phyloP scores from a whole-genome alignment of 805 yeast species.

The Candida boleticola region DNA sequence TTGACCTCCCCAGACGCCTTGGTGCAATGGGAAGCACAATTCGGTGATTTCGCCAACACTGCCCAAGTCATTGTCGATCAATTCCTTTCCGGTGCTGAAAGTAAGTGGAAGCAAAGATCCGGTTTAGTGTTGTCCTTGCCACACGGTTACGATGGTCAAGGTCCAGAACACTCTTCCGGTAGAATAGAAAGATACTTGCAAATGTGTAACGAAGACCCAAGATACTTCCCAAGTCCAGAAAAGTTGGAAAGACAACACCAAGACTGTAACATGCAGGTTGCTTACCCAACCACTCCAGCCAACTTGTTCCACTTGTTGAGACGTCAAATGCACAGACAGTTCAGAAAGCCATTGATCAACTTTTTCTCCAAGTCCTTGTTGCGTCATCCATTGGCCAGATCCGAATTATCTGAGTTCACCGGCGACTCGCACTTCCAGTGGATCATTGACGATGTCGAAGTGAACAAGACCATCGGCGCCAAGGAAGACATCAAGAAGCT shows the following conservation, averaged over 20 bases:
- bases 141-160: conserved; percentile 99
- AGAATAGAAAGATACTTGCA: conserved; percentile 96
- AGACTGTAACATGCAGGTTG: conserved; percentile 97
- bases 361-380: conserved; percentile 91
- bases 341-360: conserved; percentile 84
- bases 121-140: conserved; percentile 95
- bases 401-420: conserved; percentile 77
- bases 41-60: conserved; percentile 99
- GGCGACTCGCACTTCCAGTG: conserved; percentile 92
- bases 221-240: conserved; percentile 86
- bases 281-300: conserved; percentile 97
- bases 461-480: conserved; percentile 71
- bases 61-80: conserved; percentile 98
- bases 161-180: conserved; percentile 99
- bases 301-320: conserved; percentile 94
- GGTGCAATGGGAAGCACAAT: conserved; percentile 99
- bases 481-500: conserved; percentile 87
- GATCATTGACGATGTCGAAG: conserved; percentile 90
- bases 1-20: conserved; percentile 95
- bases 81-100: conserved; percentile 94
- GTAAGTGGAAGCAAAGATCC: conserved; percentile 98
- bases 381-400: conserved; percentile 97
- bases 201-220: conserved; percentile 92
- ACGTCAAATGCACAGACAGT: conserved; percentile 99
- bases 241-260: conserved; percentile 96